phyloP scores from a whole-genome alignment of 2,329 filamentous ascomycete genomes.

The Phoma sp. region DNA sequence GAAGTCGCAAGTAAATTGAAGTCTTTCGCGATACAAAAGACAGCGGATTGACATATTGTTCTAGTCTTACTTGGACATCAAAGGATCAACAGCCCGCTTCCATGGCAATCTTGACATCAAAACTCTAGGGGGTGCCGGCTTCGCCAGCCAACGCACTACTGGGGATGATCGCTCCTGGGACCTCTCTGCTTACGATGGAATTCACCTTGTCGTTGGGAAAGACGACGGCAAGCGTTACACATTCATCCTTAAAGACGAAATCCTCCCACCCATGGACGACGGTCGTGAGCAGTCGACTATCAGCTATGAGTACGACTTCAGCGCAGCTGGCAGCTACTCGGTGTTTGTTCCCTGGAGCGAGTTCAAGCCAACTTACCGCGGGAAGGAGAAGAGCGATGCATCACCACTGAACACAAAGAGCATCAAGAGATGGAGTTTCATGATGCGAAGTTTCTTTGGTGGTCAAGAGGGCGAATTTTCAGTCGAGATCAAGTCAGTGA shows the following conservation, averaged over 20 bases:
- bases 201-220: conserved; percentile 60
- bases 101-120: conserved; percentile 74
- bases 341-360: conserved; percentile 68
- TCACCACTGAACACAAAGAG: conserved; percentile 63
- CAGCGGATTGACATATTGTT: not conserved
- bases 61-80: conserved; percentile 56
- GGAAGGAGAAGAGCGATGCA: conserved; percentile 67
- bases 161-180: conserved; percentile 66
- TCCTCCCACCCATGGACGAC: conserved; percentile 62
- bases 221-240: conserved; percentile 74
- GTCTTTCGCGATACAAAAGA: not conserved
- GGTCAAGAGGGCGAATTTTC: conserved; percentile 73
- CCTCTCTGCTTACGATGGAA: conserved; percentile 66
- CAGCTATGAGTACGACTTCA: conserved; percentile 68
- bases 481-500: conserved; percentile 62
- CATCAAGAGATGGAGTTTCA: conserved; percentile 73
- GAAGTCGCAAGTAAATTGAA: conserved; percentile 60
- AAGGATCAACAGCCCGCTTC: conserved; percentile 59
- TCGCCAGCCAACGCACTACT: conserved; percentile 77
- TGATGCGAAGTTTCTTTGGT: conserved; percentile 85
- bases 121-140: conserved; percentile 79
- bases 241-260: conserved; percentile 74
- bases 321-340: conserved; percentile 20
- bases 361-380: conserved; percentile 76
- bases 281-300: conserved; percentile 75